Percentiles rank a stretch among this genome's conserved stretches.
Conservation (phyloP, 805 yeast genomes). For the Kregervanrija fluxuum region DNA sequence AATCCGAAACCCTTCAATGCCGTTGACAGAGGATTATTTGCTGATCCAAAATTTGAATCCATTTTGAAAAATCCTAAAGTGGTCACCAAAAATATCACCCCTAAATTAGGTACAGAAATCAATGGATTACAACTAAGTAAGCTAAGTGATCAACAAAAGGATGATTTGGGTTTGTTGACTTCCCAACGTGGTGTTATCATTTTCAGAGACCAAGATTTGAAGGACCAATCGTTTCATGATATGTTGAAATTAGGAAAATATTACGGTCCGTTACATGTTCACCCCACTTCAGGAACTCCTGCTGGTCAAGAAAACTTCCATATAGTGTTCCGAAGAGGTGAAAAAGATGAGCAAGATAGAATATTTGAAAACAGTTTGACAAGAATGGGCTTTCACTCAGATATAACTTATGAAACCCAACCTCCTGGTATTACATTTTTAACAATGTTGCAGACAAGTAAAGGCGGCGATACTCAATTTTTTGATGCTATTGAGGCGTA, state of each 20-base stretch:
- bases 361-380: conserved; percentile 30
- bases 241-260: conserved; percentile 47
- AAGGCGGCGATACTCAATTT: conserved; percentile 79
- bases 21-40: conserved; percentile 54
- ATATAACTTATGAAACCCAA: conserved; percentile 66
- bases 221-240: conserved; percentile 43
- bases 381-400: conserved; percentile 59
- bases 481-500: conserved; percentile 68
- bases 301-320: conserved; percentile 52
- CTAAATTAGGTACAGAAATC: conserved; percentile 64
- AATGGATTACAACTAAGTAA: conserved; percentile 51
- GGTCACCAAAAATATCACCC: conserved; percentile 41
- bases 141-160: conserved; percentile 46
- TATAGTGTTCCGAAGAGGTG: conserved; percentile 47
- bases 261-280: conserved; percentile 68
- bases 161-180: conserved; percentile 60
- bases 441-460: conserved; percentile 42
- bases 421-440: conserved; percentile 69
- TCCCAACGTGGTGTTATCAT: conserved; percentile 68
- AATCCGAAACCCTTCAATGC: conserved; percentile 49
- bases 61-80: conserved; percentile 32
- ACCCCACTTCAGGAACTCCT: conserved; percentile 72
- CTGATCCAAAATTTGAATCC: conserved; percentile 46
- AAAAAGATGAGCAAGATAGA: conserved; percentile 30
- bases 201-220: conserved; percentile 61